A percentile compares a stretch with the other conserved stretches of the same genome.
phyloP scores from a whole-genome alignment of 257 asterid species.

The Solanum infundibuliforme region DNA sequence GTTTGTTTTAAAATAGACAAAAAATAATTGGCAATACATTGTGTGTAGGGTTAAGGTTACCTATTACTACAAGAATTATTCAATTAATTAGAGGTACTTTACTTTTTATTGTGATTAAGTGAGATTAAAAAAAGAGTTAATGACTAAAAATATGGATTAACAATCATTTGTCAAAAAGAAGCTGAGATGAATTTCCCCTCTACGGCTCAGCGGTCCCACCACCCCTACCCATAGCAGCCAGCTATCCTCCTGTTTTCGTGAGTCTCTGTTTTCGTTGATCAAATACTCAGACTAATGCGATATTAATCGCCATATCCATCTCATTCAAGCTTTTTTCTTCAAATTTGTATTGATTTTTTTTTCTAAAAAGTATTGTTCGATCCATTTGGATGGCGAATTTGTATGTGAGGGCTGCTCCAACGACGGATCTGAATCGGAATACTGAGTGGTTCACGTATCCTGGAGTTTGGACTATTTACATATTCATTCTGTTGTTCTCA shows the following conservation, averaged over 20 bases:
- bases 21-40: background rate
- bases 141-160: background rate
- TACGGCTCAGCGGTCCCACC: background rate
- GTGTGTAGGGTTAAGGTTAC: background rate
- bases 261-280: background rate
- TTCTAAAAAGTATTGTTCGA: background rate
- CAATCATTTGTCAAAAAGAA: background rate
- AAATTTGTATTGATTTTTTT: background rate
- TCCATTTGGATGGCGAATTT: constrained; percentile 43
- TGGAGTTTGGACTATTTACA: constrained; percentile 91
- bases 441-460: constrained; percentile 97
- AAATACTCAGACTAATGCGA: background rate
- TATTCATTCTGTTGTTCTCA: constrained; percentile 67
- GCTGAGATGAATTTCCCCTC: background rate
- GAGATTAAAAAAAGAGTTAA: background rate
- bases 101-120: background rate
- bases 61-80: background rate
- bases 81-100: background rate
- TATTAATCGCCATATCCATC: background rate
- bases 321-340: background rate
- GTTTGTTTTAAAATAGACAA: too few relatives aligned
- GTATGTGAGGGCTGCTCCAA: constrained; percentile 71
- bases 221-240: background rate
- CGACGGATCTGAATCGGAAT: constrained; percentile 86
- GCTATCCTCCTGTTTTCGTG: background rate